A percentile compares a stretch with the other conserved stretches of the same genome.
Evolutionary conservation across 2,329 filamentous ascomycete genomes (phyloP).

Genomic region (Colletotrichum chlorophyti): DNA sequence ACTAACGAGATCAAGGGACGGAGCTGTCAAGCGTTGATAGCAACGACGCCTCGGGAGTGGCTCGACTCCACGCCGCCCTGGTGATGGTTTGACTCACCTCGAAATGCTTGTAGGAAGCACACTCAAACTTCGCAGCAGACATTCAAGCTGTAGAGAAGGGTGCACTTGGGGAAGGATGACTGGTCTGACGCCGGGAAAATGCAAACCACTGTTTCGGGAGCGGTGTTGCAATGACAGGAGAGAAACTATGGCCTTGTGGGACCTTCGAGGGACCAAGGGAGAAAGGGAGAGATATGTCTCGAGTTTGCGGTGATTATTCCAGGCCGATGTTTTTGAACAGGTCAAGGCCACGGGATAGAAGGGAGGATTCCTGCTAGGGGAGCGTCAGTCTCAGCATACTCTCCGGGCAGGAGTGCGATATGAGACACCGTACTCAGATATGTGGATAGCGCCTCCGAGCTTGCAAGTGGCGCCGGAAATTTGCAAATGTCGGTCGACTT

Average conservation of each 20-base stretch:
- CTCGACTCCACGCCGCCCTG: constrained; percentile 5
- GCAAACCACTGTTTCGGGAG: constrained; percentile 32
- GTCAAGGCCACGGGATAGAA: constrained; percentile 14
- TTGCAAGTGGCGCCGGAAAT: constrained; percentile 19
- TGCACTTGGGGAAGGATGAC: constrained; percentile 27
- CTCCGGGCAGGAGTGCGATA: constrained; percentile 13
- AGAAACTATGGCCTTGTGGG: constrained; percentile 27
- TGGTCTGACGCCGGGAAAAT: constrained; percentile 27
- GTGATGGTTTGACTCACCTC: constrained; percentile 56
- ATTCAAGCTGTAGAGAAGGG: constrained; percentile 54
- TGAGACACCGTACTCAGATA: constrained; percentile 29
- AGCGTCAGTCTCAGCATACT: constrained; percentile 22
- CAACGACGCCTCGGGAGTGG: constrained; percentile 39
- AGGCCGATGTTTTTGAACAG: constrained; percentile 7
- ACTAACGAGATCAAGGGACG: neutral
- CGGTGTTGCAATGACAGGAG: constrained; percentile 29
- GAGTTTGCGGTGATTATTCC: constrained; percentile 23
- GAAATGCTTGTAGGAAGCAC: constrained; percentile 63
- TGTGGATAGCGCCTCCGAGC: constrained; percentile 21
- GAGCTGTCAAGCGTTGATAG: constrained; percentile 31
- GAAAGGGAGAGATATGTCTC: constrained; percentile 29
- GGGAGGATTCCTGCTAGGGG: constrained; percentile 24
- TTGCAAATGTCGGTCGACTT: constrained; percentile 4
- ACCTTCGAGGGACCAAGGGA: constrained; percentile 23
- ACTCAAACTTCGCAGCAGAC: constrained; percentile 64